phyloP scores from a whole-genome alignment of 805 yeast genomes.

The Yarrowia sp. region DNA sequence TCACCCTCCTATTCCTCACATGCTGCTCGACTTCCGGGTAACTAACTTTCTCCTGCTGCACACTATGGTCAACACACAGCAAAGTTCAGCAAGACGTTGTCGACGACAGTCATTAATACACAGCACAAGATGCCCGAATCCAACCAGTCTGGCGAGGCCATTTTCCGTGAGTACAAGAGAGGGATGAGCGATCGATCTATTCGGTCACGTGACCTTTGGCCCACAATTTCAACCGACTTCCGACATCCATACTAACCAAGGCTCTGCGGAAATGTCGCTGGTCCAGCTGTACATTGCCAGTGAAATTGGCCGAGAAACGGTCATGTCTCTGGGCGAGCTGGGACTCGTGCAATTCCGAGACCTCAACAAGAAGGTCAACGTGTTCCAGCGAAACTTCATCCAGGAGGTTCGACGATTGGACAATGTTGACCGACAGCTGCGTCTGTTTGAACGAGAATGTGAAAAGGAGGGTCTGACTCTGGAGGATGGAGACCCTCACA shows the following conservation, averaged over 20 bases:
- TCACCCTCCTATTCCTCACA: background rate
- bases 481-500: conserved; percentile 54
- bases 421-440: conserved; percentile 84
- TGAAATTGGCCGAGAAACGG: conserved; percentile 85
- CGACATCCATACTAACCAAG: conserved; percentile 43
- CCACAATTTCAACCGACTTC: too few species aligned
- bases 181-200: too few species aligned
- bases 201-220: too few species aligned
- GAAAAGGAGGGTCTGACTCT: conserved; percentile 48
- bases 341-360: conserved; percentile 90
- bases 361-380: conserved; percentile 76
- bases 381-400: conserved; percentile 91
- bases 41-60: conserved; percentile 15
- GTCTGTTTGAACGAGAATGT: conserved; percentile 52
- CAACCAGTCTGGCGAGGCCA: conserved; percentile 47
- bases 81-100: conserved; percentile 32
- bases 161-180: conserved; percentile 48
- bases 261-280: conserved; percentile 97
- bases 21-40: conserved; percentile 1
- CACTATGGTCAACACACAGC: conserved; percentile 25
- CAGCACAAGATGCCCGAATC: conserved; percentile 35
- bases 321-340: conserved; percentile 84
- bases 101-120: conserved; percentile 23
- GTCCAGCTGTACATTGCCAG: conserved; percentile 90
- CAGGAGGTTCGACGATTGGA: conserved; percentile 84